phyloP scores from a whole-genome alignment of 441 rosid genomes.

The Raphanus hybrid region DNA sequence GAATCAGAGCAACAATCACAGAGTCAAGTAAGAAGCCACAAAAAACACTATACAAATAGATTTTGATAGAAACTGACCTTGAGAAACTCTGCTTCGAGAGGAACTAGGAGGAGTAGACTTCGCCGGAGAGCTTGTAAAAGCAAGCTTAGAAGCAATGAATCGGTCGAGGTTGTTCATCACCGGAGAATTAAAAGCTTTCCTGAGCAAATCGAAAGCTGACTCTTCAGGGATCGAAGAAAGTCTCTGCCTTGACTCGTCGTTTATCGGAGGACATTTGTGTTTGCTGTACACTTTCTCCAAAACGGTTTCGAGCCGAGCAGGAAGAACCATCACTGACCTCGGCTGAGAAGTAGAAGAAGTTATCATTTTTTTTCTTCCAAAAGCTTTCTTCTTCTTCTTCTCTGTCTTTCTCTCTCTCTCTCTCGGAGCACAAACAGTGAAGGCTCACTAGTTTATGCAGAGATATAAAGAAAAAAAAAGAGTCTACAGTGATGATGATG shows the following conservation, averaged over 20 bases:
- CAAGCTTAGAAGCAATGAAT: constrained; percentile 12
- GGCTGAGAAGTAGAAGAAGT: constrained; percentile 8
- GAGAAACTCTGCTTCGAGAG: constrained; percentile 10
- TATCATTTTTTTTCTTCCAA: not conserved
- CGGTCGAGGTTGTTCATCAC: constrained; percentile 38
- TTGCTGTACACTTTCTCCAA: constrained; percentile 47
- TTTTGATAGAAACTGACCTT: constrained; percentile 26
- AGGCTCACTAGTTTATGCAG: not conserved
- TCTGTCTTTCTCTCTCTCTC: not conserved
- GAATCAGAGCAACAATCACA: constrained; percentile 6
- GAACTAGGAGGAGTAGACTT: constrained; percentile 5
- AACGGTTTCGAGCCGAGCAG: constrained; percentile 47
- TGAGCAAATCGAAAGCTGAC: constrained; percentile 46
- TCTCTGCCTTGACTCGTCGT: constrained; percentile 25
- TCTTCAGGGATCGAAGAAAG: constrained; percentile 52
- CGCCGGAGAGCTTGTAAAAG: constrained; percentile 33
- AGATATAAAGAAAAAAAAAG: not conserved
- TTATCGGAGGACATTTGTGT: constrained; percentile 41
- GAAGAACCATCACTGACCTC: constrained; percentile 36
- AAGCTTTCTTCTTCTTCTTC: not conserved
- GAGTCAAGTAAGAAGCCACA: not conserved
- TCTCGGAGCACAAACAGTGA: not conserved
- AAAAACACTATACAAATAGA: too few relatives aligned
- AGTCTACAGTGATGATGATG: not conserved
- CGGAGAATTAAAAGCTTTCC: not conserved